A percentile compares a stretch with the other conserved stretches of the same genome.
phyloP scores from a whole-genome alignment of 345 rosid genomes.

The Populus alba region DNA sequence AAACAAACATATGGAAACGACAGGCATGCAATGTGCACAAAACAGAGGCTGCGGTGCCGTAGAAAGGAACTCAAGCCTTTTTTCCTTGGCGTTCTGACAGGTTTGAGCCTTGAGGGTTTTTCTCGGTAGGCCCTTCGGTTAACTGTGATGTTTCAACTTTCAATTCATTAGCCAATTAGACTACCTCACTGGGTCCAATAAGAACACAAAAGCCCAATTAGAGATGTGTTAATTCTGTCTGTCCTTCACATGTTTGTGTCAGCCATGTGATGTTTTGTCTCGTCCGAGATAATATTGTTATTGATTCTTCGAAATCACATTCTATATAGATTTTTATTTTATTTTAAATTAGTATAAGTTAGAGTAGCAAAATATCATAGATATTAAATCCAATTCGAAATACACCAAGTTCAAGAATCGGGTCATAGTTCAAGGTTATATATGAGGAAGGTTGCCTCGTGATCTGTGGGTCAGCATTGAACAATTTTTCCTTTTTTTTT shows the following conservation, averaged over 20 bases:
- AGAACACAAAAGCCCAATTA: neutral
- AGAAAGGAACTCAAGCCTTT: neutral
- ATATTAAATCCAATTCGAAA: too few species aligned
- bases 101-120: neutral
- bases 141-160: neutral
- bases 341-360: neutral
- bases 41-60: neutral
- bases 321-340: neutral
- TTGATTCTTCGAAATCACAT: too few species aligned
- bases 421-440: too few species aligned
- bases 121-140: neutral
- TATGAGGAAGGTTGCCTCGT: too few species aligned
- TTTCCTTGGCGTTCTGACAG: neutral
- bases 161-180: neutral
- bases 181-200: neutral
- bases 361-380: neutral
- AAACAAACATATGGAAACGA: neutral
- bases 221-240: neutral
- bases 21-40: neutral
- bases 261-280: neutral
- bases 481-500: too few species aligned
- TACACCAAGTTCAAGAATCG: too few species aligned
- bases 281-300: neutral
- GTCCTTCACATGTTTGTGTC: neutral
- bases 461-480: too few species aligned